These are phyloP conservation scores for Dimargaris verticillata DNA, from an alignment of 192 early-diverging fungal species.

Conservation along the genomic window DNA sequence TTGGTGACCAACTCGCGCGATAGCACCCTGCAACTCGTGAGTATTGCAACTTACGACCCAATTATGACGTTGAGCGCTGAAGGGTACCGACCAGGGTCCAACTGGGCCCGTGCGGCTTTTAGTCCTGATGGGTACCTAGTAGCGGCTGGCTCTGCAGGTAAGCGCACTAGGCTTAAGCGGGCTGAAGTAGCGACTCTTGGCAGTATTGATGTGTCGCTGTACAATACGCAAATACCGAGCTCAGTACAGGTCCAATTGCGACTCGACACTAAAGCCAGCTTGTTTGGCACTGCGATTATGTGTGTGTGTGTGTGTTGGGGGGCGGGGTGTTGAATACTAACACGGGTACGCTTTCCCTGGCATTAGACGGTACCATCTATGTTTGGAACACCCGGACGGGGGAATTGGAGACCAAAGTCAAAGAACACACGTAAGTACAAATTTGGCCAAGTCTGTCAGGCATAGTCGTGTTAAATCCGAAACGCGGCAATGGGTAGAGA, in stretches of 20 bases:
- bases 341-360: too few species aligned
- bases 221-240: too few species aligned
- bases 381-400: conserved; percentile 59
- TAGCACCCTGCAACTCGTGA: conserved; percentile 76
- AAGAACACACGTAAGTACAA: conserved; percentile 47
- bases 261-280: too few species aligned
- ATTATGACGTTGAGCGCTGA: conserved; percentile 44
- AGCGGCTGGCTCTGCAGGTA: conserved; percentile 53
- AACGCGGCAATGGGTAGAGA: too few species aligned
- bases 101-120: conserved; percentile 67
- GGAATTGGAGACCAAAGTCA: conserved; percentile 42
- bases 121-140: conserved; percentile 79
- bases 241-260: too few species aligned
- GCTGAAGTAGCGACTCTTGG: too few species aligned
- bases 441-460: too few species aligned
- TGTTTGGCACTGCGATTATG: too few species aligned
- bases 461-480: too few species aligned
- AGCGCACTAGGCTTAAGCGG: not conserved
- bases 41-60: conserved; percentile 58
- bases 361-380: conserved; percentile 55
- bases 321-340: too few species aligned
- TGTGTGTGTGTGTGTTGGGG: too few species aligned
- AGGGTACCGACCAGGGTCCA: conserved; percentile 63
- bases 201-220: too few species aligned
- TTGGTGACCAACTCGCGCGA: conserved; percentile 88